Evolutionary conservation across 208 protist genomes (phyloP), one percentile per base, ranked within the genome.

Genomic region (Leishmania major): DNA sequence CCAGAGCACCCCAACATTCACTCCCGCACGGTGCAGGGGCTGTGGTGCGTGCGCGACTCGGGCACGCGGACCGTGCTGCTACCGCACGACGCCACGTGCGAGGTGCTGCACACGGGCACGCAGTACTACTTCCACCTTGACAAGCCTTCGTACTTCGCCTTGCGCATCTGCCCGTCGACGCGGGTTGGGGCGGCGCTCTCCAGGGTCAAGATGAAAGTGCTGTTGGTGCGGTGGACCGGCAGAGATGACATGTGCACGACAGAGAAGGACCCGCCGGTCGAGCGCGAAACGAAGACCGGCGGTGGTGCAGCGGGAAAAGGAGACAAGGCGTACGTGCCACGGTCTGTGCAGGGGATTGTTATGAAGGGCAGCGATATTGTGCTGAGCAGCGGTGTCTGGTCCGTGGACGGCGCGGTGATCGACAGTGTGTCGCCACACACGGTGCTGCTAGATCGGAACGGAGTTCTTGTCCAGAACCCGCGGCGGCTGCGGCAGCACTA

Each of bases 61-160:
- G 40, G 22, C 35, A n/a, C 25, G 28, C 31, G 11, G n/a, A 45
- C 70, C 28, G 28, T 40, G 55, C 22, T 79, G 31, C 28, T 55
- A 2, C 31, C 57, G 45, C 59, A 79, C n/a, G 55, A 78, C 45
- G 31, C 59, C n/a, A 40, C 31, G 22, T 10, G 22, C 0, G 76
- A 85, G 47, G n/a, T 47, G 25, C 28, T 79, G 25, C 82, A 51
- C 77, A 79, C 78, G 4, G 82, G 77, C 73, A 72, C 76, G 45
- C 92, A 95, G 81, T 95, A 87, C 75, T 76, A 81, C 43, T 84
- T 95, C n/a, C 84, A 78, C 47, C 82, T 95, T 37, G 83, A 75
- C 55, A 82, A 73, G 31, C 81, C 91, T 25, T 83, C 87, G 25
- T 81, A 88, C 75, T 64, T 93, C 60, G 90, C 83, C 37, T 75